A percentile compares a stretch with the other conserved stretches of the same genome.
Conservation (phyloP, 2,329 filamentous ascomycete genomes). For the Beauveria rudraprayagi region DNA sequence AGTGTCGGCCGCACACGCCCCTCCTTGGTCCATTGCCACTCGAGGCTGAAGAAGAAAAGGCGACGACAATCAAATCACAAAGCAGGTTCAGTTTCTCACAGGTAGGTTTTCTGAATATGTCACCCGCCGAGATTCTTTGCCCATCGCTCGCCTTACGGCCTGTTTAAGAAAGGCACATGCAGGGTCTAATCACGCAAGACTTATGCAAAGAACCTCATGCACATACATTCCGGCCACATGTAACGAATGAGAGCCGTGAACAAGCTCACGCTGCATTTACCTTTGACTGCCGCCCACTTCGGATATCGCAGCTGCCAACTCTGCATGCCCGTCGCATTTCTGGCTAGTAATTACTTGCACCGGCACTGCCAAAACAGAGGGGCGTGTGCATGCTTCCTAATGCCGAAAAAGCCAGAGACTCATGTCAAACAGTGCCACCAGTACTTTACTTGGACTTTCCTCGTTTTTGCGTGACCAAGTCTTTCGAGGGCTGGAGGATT, state of each 20-base stretch:
- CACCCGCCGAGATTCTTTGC: neutral
- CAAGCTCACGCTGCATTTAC: neutral
- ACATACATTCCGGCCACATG: neutral
- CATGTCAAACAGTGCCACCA: too few relatives aligned
- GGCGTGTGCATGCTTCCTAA: constrained; percentile 2
- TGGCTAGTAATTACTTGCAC: neutral
- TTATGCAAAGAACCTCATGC: neutral
- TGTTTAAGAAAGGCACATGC: neutral
- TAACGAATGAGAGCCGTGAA: neutral
- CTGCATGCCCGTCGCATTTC: neutral
- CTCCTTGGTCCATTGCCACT: neutral
- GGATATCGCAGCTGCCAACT: neutral
- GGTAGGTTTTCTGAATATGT: neutral
- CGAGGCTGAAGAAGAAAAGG: neutral
- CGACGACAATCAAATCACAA: neutral
- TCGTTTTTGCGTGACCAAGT: neutral
- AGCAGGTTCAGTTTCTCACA: neutral
- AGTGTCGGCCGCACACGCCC: neutral
- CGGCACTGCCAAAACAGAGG: neutral
- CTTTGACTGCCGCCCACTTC: neutral
- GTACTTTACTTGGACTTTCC: too few relatives aligned
- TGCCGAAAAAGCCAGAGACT: neutral
- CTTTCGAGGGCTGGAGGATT: too few relatives aligned
- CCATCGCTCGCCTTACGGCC: neutral
- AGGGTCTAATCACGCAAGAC: neutral